Conservation (phyloP, 495 filamentous ascomycete species). For the Annulohypoxylon nitens region DNA sequence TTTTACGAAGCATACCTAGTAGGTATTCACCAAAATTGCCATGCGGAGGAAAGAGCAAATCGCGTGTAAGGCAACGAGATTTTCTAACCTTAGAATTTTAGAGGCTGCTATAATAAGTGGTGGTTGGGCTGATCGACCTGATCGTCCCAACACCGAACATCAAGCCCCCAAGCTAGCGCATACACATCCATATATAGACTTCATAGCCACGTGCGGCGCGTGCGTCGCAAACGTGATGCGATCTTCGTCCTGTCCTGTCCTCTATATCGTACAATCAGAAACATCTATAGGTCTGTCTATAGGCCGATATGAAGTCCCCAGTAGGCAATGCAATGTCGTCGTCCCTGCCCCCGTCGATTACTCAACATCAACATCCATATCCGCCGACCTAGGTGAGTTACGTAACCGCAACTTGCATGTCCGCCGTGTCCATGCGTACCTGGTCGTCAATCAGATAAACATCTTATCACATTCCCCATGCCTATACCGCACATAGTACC, state of each 20-base stretch:
- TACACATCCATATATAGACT: background rate
- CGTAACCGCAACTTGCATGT: background rate
- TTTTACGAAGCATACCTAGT: too few relatives aligned
- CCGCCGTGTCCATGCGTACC: background rate
- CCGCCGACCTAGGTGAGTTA: background rate
- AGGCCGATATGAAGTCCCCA: background rate
- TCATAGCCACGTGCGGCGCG: slow-evolving; percentile 4
- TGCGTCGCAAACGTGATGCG: background rate
- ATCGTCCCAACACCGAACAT: background rate
- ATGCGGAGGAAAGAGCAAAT: too few relatives aligned
- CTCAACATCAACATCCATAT: background rate
- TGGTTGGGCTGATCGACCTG: slow-evolving; percentile 3
- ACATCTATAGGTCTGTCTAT: background rate
- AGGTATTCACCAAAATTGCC: too few relatives aligned
- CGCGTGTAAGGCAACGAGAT: background rate
- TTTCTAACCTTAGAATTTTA: background rate
- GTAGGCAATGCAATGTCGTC: background rate
- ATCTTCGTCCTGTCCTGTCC: background rate
- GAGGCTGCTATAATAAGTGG: background rate
- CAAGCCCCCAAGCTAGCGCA: background rate
- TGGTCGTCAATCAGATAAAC: background rate
- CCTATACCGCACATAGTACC: background rate
- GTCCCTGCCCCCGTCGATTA: background rate
- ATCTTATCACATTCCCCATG: background rate
- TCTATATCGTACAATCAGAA: background rate